These are phyloP conservation scores for Misopates orontium DNA, from an alignment of 257 asterid genomes.

Conservation along the genomic window DNA sequence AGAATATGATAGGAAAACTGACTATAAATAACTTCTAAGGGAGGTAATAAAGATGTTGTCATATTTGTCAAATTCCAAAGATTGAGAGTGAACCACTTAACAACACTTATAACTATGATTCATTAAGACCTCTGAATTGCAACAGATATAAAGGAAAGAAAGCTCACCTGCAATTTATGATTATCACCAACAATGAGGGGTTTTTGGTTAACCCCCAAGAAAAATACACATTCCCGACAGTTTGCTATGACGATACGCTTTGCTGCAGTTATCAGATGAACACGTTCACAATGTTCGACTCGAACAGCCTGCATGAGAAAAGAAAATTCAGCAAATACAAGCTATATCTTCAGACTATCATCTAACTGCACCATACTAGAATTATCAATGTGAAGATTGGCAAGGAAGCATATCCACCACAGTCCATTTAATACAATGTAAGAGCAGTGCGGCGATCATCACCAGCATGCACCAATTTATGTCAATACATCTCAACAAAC, in stretches of 20 bases:
- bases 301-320: constrained; percentile 71
- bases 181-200: constrained; percentile 97
- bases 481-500: too few relatives aligned
- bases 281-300: constrained; percentile 97
- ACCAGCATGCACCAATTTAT: too few relatives aligned
- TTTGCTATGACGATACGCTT: constrained; percentile 88
- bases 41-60: constrained; percentile 1
- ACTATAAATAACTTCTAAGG: background rate
- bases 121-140: constrained; percentile 6
- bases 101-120: background rate
- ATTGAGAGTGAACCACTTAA: too few relatives aligned
- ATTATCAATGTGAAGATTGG: background rate
- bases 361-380: too few relatives aligned
- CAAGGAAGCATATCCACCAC: background rate
- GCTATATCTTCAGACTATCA: background rate
- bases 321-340: constrained; percentile 15
- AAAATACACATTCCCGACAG: constrained; percentile 94
- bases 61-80: too few relatives aligned
- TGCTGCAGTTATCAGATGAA: constrained; percentile 85
- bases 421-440: too few relatives aligned
- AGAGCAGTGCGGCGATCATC: too few relatives aligned
- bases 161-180: constrained; percentile 89
- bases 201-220: constrained; percentile 86
- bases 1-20: background rate
- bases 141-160: constrained; percentile 20